Percentiles rank a stretch among this genome's conserved stretches.
These are phyloP conservation scores for Cutaneotrichosporon sp. DNA, from an alignment of 1,284 basidiomycete species.

Conservation along the genomic window DNA sequence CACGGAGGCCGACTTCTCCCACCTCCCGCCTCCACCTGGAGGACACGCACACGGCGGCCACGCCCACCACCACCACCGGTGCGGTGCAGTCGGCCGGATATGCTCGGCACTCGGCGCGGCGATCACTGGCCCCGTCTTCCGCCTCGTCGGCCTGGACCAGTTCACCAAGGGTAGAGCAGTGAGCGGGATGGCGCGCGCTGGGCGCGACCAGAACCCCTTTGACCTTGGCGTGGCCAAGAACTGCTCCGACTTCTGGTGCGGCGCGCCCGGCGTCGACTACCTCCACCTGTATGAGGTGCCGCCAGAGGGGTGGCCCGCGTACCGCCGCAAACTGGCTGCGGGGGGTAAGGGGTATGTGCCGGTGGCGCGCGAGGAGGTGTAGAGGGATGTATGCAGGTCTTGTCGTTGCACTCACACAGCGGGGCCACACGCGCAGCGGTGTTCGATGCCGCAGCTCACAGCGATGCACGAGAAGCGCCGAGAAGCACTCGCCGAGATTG, in stretches of 20 bases:
- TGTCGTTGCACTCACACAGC: no score
- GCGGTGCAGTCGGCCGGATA: constrained; percentile 40
- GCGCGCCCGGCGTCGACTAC: constrained; percentile 84
- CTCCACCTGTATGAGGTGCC: constrained; percentile 87
- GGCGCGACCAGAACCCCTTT: constrained; percentile 84
- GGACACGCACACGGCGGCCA: constrained; percentile 8
- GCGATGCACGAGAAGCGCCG: no score
- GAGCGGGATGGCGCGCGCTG: constrained; percentile 66
- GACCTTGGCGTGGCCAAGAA: constrained; percentile 81
- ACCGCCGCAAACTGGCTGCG: constrained; percentile 35
- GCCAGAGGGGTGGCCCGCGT: constrained; percentile 57
- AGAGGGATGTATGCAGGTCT: background rate
- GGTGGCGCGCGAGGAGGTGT: constrained; percentile 40
- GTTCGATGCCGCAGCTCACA: no score
- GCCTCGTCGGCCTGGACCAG: constrained; percentile 85
- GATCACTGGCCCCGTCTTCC: constrained; percentile 61
- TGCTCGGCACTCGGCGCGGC: constrained; percentile 31
- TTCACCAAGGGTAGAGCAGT: constrained; percentile 89
- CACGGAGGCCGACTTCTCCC: constrained; percentile 3
- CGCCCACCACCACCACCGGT: constrained; percentile 51
- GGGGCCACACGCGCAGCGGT: no score
- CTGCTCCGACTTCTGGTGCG: constrained; percentile 94
- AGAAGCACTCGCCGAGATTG: no score
- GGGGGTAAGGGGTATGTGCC: constrained; percentile 34
- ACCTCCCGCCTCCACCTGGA: constrained; percentile 6